Conservation (phyloP, 140 eudicot genomes). For the Ambrosia hybrid region DNA sequence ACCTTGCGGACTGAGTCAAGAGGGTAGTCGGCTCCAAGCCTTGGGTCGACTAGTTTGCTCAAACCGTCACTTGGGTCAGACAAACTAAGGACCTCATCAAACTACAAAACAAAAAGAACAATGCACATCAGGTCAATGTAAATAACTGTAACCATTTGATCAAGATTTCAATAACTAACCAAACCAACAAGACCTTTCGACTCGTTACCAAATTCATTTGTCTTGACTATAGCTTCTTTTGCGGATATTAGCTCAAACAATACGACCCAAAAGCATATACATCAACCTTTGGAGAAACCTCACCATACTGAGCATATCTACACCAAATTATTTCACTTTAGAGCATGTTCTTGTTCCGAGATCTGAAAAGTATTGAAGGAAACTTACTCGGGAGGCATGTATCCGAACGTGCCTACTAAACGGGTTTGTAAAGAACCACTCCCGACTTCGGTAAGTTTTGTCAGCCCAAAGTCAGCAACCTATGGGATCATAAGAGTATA, state of each 20-base stretch:
- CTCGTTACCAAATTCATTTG: slow-evolving; percentile 45
- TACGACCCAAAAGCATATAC: slow-evolving; percentile 97
- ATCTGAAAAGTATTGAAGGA: not conserved
- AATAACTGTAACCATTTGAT: not conserved
- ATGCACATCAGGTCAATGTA: not conserved
- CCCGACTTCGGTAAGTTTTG: slow-evolving; percentile 85
- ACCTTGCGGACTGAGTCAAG: slow-evolving; percentile 76
- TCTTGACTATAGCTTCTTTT: slow-evolving; percentile 75
- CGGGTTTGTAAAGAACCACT: slow-evolving; percentile 72
- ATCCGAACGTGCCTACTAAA: slow-evolving; percentile 88
- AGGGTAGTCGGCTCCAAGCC: slow-evolving; percentile 70
- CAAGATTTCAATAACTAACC: slow-evolving; percentile 42
- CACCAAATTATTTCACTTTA: slow-evolving; percentile 11
- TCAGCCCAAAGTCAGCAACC: slow-evolving; percentile 97
- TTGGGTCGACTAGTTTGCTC: slow-evolving; percentile 64
- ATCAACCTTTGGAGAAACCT: slow-evolving; percentile 80
- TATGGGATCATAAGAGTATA: slow-evolving; percentile 28
- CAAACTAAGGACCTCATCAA: slow-evolving; percentile 62
- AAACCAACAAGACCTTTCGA: slow-evolving; percentile 69
- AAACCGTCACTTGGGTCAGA: slow-evolving; percentile 52
- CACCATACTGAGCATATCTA: slow-evolving; percentile 89
- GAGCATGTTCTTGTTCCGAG: not conserved
- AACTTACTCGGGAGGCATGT: slow-evolving; percentile 97
- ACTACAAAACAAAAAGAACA: slow-evolving; percentile 36
- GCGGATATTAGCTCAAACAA: slow-evolving; percentile 80